Evolutionary conservation across 1,139 yeast genomes (phyloP).

Genomic region (Candida sp.): DNA sequence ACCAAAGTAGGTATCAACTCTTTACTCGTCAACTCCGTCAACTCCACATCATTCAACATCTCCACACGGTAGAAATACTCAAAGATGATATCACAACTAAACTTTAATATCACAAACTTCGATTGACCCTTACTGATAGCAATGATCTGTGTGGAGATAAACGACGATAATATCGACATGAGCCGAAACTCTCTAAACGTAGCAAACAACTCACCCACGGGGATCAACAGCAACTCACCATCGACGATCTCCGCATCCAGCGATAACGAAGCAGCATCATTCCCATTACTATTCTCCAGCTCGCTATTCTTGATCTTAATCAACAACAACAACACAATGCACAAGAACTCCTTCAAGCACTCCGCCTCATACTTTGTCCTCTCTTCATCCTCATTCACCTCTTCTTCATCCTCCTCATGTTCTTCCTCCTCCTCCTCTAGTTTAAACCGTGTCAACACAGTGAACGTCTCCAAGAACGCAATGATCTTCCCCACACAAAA

Average conservation of each 20-base stretch:
- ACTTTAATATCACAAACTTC: constrained; percentile 40
- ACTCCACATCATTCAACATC: constrained; percentile 38
- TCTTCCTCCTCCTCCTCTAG: constrained; percentile 3
- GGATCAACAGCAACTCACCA: constrained; percentile 16
- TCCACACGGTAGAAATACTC: constrained; percentile 46
- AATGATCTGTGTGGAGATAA: constrained; percentile 35
- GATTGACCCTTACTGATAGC: constrained; percentile 21
- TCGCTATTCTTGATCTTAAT: constrained; percentile 36
- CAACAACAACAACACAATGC: constrained; percentile 37
- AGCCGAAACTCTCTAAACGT: constrained; percentile 43
- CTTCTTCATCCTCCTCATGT: constrained; percentile 7
- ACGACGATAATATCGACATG: constrained; percentile 49
- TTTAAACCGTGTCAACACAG: constrained; percentile 20
- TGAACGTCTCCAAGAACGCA: constrained; percentile 36
- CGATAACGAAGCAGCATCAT: constrained; percentile 6
- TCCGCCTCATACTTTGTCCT: constrained; percentile 23
- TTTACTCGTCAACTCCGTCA: constrained; percentile 28
- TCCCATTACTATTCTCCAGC: constrained; percentile 21
- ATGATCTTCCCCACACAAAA: constrained; percentile 47
- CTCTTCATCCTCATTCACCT: constrained; percentile 10
- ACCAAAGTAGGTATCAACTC: constrained; percentile 44
- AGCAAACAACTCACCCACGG: constrained; percentile 25
- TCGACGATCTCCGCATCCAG: constrained; percentile 11
- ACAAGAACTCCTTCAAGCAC: constrained; percentile 39
- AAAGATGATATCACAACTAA: constrained; percentile 46